Evolutionary conservation across 1,139 yeast genomes (phyloP), one percentile per base, ranked within the genome.

Genomic region (Williopsis jadinii): DNA sequence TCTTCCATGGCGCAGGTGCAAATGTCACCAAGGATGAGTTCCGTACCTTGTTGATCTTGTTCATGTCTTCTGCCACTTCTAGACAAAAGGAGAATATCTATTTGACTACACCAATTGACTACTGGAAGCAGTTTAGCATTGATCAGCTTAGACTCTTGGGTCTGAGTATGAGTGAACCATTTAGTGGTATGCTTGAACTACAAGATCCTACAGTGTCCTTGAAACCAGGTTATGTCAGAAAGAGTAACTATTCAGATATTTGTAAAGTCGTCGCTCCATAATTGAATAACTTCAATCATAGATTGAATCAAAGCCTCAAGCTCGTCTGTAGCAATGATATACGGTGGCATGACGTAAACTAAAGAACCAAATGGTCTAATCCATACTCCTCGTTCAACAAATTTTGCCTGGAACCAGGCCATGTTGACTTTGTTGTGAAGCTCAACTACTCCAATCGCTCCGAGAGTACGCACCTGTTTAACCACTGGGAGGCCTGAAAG

Each of bases 401-500:
- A 54, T 28, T 37, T 40, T 46, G 24, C 41, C 41, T 56, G 60
- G 31, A 50, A 46, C 47, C 50, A 48, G 13, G 45, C 43, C 29
- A 46, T 39, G 40, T 61, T 55, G 19, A 57, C 54, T 2, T 50
- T 40, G 4, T 39, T 38, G 11, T 41, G 47, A 30, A 60, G 39
- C 39, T 62, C 62, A 24, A 61, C 51, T 6, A 58, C 59, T 5
- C 61, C 64, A 28, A 61, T 53, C 3, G 63, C 63, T 11, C 64
- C 64, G 24, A 51, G 44, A 14, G 57, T 55, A 35, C 63, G 48
- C 32, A 60, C 52, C 26, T 49, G 53, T 30, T 50, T 47, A 19
- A 59, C 52, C 33, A 58, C 37, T 38, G 50, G 46, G 12, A 49
- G 45, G 2, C 38, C 30, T 10, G 38, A 35, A 24, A 56, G 44